These are phyloP conservation scores for Teratosphaeria viscida DNA, from an alignment of 2,329 filamentous ascomycete species.

Conservation along the genomic window DNA sequence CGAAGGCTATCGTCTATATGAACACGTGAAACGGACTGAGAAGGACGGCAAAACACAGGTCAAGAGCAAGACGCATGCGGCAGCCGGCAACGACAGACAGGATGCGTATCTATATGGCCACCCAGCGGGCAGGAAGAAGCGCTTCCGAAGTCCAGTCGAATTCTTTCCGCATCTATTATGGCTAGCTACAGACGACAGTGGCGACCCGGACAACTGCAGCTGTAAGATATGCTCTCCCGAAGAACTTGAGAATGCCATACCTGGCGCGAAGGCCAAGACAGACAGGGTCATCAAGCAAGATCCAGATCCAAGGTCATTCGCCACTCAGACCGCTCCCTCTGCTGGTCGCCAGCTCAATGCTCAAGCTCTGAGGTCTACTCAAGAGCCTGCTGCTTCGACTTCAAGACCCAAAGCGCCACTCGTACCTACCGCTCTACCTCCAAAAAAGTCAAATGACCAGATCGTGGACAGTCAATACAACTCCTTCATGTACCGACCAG, in stretches of 20 bases:
- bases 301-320: conserved; percentile 7
- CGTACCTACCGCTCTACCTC: conserved; percentile 30
- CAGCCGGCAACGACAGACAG: conserved; percentile 43
- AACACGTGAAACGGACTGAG: conserved; percentile 44
- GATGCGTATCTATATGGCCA: conserved; percentile 53
- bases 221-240: conserved; percentile 49
- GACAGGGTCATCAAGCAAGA: conserved; percentile 14
- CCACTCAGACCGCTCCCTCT: conserved; percentile 4
- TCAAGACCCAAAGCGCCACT: conserved; percentile 14
- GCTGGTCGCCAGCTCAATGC: conserved; percentile 5
- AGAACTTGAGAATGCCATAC: conserved; percentile 35
- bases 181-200: conserved; percentile 43
- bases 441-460: conserved; percentile 37
- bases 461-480: conserved; percentile 38
- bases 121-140: conserved; percentile 45
- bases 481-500: conserved; percentile 42
- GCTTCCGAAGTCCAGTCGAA: conserved; percentile 48
- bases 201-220: conserved; percentile 45
- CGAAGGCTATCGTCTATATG: conserved; percentile 47
- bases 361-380: conserved; percentile 7
- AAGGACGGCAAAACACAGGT: conserved; percentile 35
- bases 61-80: conserved; percentile 39
- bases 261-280: conserved; percentile 10
- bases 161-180: conserved; percentile 52
- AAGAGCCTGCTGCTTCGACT: conserved; percentile 2